Percentiles rank a stretch among this genome's conserved stretches.
Conservation (phyloP, 2,329 filamentous ascomycete species). For the Alternaria alternata region DNA sequence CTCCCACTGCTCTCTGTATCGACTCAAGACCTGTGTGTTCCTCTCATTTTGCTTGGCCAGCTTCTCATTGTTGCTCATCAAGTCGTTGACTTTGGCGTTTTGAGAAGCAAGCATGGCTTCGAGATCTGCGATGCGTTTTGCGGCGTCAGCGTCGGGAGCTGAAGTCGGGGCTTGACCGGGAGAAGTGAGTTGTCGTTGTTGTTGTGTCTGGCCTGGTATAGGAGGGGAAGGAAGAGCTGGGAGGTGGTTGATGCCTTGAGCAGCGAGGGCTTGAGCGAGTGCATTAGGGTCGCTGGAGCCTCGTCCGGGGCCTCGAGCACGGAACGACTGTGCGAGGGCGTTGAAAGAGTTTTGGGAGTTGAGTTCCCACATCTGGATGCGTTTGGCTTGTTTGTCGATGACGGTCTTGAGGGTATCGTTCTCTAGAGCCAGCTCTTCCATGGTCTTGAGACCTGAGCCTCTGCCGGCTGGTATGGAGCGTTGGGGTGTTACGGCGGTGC, state of each 20-base stretch:
- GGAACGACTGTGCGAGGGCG: constrained; percentile 82
- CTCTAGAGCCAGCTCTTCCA: constrained; percentile 88
- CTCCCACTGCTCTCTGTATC: constrained; percentile 73
- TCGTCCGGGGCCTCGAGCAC: constrained; percentile 39
- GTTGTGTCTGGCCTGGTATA: constrained; percentile 9
- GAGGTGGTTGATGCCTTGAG: constrained; percentile 30
- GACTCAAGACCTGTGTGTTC: constrained; percentile 61
- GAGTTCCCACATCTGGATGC: constrained; percentile 92
- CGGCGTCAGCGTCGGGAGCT: constrained; percentile 18
- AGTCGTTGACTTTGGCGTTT: constrained; percentile 50
- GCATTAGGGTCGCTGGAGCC: constrained; percentile 36
- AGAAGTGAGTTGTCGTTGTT: not conserved
- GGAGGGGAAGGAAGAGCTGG: constrained; percentile 32
- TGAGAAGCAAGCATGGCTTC: constrained; percentile 38
- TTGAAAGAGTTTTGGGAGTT: constrained; percentile 87
- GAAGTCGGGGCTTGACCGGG: not conserved
- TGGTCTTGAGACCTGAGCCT: constrained; percentile 65
- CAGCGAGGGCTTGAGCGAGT: constrained; percentile 36
- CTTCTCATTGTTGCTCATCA: constrained; percentile 68
- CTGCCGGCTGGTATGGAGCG: constrained; percentile 45
- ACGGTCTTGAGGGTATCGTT: constrained; percentile 86
- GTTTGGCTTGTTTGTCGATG: constrained; percentile 83
- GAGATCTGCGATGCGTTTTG: constrained; percentile 36
- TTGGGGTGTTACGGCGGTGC: constrained; percentile 32
- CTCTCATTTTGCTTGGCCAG: constrained; percentile 70